Evolutionary conservation across 306 rosid species (phyloP).

Genomic region (Macrotyloma uniflorum): DNA sequence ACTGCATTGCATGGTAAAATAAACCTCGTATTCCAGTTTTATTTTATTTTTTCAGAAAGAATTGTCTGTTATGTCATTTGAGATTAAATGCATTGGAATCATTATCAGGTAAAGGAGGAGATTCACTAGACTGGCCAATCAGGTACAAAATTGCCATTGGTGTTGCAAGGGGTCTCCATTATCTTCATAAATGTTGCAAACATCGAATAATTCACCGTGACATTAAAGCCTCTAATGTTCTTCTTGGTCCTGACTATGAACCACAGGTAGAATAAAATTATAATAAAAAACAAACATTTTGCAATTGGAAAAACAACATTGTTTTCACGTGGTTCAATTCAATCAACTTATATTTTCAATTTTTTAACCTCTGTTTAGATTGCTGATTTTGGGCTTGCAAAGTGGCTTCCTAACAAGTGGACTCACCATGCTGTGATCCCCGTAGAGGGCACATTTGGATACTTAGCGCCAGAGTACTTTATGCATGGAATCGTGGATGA

Average conservation of each 20-base stretch:
- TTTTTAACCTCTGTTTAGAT: constrained; percentile 49
- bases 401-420: constrained; percentile 99
- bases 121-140: constrained; percentile 69
- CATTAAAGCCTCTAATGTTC: constrained; percentile 94
- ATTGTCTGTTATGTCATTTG: background rate
- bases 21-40: background rate
- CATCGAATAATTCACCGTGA: constrained; percentile 92
- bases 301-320: background rate
- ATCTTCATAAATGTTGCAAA: constrained; percentile 89
- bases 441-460: constrained; percentile 96
- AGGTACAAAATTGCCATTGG: constrained; percentile 87
- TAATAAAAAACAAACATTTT: background rate
- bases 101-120: constrained; percentile 58
- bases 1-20: constrained; percentile 84
- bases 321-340: background rate
- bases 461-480: constrained; percentile 89
- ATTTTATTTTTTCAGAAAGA: background rate
- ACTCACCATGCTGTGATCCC: constrained; percentile 92
- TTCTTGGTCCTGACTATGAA: constrained; percentile 91
- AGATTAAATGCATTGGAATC: constrained; percentile 13
- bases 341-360: background rate
- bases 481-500: constrained; percentile 97
- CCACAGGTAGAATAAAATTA: constrained; percentile 66
- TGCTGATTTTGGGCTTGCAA: constrained; percentile 92
- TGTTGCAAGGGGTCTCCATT: constrained; percentile 88